phyloP scores from a whole-genome alignment of 805 yeast species.

The Candida palmyrensis region DNA sequence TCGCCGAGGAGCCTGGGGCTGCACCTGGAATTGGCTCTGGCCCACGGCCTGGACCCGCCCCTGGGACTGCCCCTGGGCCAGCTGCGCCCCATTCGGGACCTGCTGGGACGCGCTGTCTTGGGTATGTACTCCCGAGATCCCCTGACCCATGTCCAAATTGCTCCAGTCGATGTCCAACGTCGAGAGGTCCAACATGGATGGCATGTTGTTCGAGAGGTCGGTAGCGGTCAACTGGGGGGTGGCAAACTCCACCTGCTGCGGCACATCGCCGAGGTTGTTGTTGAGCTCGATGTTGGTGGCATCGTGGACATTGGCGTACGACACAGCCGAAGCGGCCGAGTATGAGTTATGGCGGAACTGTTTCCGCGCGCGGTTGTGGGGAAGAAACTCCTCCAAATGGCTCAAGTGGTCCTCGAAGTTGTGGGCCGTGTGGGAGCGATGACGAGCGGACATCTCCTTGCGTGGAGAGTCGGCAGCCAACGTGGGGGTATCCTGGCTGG shows the following conservation, averaged over 20 bases:
- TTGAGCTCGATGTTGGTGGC: constrained; percentile 28
- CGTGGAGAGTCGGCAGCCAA: constrained; percentile 15
- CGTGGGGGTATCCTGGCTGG: constrained; percentile 22
- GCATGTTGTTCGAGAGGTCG: constrained; percentile 28
- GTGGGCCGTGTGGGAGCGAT: not conserved
- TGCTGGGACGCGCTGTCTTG: not conserved
- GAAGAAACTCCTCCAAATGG: not conserved
- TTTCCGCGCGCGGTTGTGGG: not conserved
- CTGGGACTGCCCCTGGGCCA: not conserved
- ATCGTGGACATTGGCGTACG: constrained; percentile 53
- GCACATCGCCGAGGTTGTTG: constrained; percentile 35
- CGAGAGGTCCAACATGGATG: constrained; percentile 32
- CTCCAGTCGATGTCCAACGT: constrained; percentile 29
- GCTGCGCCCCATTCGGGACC: not conserved
- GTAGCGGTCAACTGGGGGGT: constrained; percentile 68
- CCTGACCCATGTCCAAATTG: constrained; percentile 21
- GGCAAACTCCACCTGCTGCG: constrained; percentile 72
- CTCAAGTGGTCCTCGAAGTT: not conserved
- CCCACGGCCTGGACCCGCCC: not conserved
- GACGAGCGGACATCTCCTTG: not conserved
- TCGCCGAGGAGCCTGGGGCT: not conserved
- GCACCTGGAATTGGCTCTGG: not conserved
- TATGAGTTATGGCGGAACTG: constrained; percentile 52
- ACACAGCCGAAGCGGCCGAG: constrained; percentile 56
- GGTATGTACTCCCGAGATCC: constrained; percentile 1